Conservation (phyloP, 495 filamentous ascomycete species). For the Friedmanniomyces simplex region DNA sequence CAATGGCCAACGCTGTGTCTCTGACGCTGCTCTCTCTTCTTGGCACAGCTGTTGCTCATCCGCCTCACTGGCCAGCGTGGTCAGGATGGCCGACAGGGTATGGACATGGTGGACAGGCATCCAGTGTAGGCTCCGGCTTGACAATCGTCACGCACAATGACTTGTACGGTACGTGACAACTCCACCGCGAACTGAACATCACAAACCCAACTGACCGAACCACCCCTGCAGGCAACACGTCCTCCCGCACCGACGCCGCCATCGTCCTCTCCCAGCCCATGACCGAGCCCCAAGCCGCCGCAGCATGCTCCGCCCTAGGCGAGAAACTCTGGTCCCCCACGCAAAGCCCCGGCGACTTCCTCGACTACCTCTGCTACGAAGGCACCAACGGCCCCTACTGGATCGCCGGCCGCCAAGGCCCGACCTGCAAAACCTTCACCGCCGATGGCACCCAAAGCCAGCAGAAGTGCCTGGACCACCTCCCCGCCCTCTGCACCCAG, state of each 20-base stretch:
- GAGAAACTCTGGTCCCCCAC: constrained; percentile 7
- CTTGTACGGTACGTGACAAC: constrained; percentile 1
- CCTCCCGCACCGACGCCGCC: constrained; percentile 4
- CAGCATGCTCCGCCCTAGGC: constrained; percentile 1
- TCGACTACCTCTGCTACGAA: constrained; percentile 2
- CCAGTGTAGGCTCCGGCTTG: constrained; percentile 1
- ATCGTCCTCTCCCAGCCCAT: constrained; percentile 6
- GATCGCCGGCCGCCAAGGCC: constrained; percentile 7
- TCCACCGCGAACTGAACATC: background rate
- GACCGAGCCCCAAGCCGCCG: constrained; percentile 2
- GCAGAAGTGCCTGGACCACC: background rate
- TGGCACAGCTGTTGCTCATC: background rate
- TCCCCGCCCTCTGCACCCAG: constrained; percentile 22
- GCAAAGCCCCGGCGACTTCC: constrained; percentile 1
- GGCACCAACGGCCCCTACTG: constrained; percentile 9
- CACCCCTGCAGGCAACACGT: constrained; percentile 12
- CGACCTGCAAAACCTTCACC: constrained; percentile 1
- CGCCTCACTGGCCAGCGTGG: background rate
- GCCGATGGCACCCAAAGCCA: background rate
- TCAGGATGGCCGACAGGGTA: background rate
- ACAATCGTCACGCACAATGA: constrained; percentile 15
- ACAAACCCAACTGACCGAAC: too few relatives aligned
- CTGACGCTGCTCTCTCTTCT: background rate
- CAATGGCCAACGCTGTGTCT: background rate
- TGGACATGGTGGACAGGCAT: background rate